phyloP scores from a whole-genome alignment of 352 stramenopile genomes.

The Nothophytophthora sp. region DNA sequence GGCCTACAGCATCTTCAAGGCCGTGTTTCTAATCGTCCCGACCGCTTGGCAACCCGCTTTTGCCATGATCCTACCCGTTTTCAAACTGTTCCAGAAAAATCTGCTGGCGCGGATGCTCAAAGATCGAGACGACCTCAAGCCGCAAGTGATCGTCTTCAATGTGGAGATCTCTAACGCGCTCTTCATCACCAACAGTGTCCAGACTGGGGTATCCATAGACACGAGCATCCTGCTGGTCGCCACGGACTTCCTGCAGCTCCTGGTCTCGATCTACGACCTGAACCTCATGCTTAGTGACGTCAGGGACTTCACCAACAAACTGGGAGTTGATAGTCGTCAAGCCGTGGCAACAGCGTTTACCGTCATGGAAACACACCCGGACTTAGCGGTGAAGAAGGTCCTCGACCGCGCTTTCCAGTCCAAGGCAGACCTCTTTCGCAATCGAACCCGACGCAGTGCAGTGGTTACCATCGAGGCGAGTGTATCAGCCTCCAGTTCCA shows the following conservation, averaged over 20 bases:
- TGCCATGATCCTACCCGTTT: slow-evolving; percentile 6
- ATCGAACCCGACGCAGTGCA: too few species aligned
- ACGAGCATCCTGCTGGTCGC: slow-evolving; percentile 28
- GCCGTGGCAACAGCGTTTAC: slow-evolving; percentile 2
- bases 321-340: slow-evolving; percentile 4
- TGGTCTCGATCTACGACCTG: slow-evolving; percentile 26
- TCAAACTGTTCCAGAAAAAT: slow-evolving; percentile 15
- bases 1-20: slow-evolving; percentile 7
- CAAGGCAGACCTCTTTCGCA: too few species aligned
- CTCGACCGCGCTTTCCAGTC: neutral
- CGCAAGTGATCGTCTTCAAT: slow-evolving; percentile 44
- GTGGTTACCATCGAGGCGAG: too few species aligned
- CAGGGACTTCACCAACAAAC: slow-evolving; percentile 4
- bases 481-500: too few species aligned
- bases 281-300: slow-evolving; percentile 13
- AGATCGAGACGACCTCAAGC: slow-evolving; percentile 28
- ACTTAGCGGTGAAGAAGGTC: neutral
- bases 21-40: slow-evolving; percentile 7
- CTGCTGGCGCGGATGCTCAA: slow-evolving; percentile 8
- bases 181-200: slow-evolving; percentile 41
- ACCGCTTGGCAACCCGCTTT: neutral
- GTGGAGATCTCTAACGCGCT: slow-evolving; percentile 50
- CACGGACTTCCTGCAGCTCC: slow-evolving; percentile 30
- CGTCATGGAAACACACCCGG: slow-evolving; percentile 6
- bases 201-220: slow-evolving; percentile 20